Percentiles rank a stretch among this genome's conserved stretches.
Evolutionary conservation across 2,329 filamentous ascomycete genomes (phyloP).

Genomic region (Hymenoscyphus scutula): DNA sequence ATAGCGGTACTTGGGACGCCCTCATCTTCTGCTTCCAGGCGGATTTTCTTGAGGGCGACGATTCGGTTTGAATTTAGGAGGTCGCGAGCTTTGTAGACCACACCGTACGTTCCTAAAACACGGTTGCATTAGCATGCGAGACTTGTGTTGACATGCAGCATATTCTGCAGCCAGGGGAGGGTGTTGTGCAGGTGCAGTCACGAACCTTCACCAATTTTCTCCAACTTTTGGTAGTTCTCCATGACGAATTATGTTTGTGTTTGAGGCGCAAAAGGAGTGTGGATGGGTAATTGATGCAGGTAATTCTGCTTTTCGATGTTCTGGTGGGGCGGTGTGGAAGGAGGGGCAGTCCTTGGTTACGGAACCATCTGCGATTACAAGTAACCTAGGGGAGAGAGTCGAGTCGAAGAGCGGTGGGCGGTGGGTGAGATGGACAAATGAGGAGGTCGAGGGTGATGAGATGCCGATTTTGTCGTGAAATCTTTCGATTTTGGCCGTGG

Average conservation of each 20-base stretch:
- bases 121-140: constrained; percentile 23
- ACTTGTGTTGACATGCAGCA: constrained; percentile 8
- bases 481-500: constrained; percentile 11
- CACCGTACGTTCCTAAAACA: constrained; percentile 78
- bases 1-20: constrained; percentile 91
- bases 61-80: constrained; percentile 79
- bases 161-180: constrained; percentile 3
- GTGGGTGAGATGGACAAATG: neutral
- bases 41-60: constrained; percentile 92
- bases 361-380: constrained; percentile 15
- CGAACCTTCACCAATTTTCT: constrained; percentile 93
- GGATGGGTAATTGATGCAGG: constrained; percentile 30
- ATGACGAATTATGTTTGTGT: constrained; percentile 47
- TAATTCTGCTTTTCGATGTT: constrained; percentile 30
- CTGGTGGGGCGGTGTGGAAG: constrained; percentile 35
- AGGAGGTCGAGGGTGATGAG: constrained; percentile 13
- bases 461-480: constrained; percentile 14
- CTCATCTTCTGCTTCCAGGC: constrained; percentile 91
- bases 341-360: constrained; percentile 31
- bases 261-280: constrained; percentile 29
- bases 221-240: constrained; percentile 96
- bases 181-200: constrained; percentile 13
- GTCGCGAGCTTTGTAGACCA: constrained; percentile 92
- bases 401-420: constrained; percentile 11
- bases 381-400: constrained; percentile 23